Percentiles rank a stretch among this genome's conserved stretches.
These are phyloP conservation scores for Salvia rosmarinus DNA, from an alignment of 257 asterid species.

Conservation along the genomic window DNA sequence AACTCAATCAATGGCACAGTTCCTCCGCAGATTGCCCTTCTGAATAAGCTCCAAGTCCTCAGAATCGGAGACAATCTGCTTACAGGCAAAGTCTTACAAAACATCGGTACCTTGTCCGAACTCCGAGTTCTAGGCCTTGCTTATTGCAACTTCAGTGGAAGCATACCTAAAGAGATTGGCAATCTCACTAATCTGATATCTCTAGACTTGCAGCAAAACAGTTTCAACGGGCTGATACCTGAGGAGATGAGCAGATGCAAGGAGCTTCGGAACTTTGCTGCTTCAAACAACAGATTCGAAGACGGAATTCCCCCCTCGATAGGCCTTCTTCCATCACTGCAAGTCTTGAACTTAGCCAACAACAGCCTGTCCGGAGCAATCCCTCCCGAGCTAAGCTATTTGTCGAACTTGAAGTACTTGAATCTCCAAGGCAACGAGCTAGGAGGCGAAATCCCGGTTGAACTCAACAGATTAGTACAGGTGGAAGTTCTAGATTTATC, in stretches of 20 bases:
- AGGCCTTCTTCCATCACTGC: slow-evolving; percentile 52
- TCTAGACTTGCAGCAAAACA: slow-evolving; percentile 68
- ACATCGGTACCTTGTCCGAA: slow-evolving; percentile 63
- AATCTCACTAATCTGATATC: slow-evolving; percentile 53
- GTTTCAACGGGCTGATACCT: slow-evolving; percentile 64
- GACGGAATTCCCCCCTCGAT: slow-evolving; percentile 69
- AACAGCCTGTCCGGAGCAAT: slow-evolving; percentile 71
- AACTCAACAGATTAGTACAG: slow-evolving; percentile 52
- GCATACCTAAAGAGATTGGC: slow-evolving; percentile 68
- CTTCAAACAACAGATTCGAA: slow-evolving; percentile 63
- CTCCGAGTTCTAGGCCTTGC: slow-evolving; percentile 66
- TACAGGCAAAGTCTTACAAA: slow-evolving; percentile 51
- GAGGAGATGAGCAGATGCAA: slow-evolving; percentile 57
- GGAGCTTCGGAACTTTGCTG: slow-evolving; percentile 64
- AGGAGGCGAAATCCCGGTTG: slow-evolving; percentile 64
- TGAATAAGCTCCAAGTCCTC: slow-evolving; percentile 67
- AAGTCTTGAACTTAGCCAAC: slow-evolving; percentile 77
- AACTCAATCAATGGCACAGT: slow-evolving; percentile 60
- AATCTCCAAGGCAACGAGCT: slow-evolving; percentile 73
- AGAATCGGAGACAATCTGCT: slow-evolving; percentile 77
- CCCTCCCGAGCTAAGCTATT: slow-evolving; percentile 55
- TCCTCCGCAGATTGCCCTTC: slow-evolving; percentile 60
- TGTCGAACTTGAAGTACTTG: slow-evolving; percentile 59
- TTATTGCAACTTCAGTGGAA: slow-evolving; percentile 72
- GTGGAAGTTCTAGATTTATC: slow-evolving; percentile 68